These are phyloP conservation scores for Novakomyces olei DNA, from an alignment of 805 yeast species.

Conservation along the genomic window DNA sequence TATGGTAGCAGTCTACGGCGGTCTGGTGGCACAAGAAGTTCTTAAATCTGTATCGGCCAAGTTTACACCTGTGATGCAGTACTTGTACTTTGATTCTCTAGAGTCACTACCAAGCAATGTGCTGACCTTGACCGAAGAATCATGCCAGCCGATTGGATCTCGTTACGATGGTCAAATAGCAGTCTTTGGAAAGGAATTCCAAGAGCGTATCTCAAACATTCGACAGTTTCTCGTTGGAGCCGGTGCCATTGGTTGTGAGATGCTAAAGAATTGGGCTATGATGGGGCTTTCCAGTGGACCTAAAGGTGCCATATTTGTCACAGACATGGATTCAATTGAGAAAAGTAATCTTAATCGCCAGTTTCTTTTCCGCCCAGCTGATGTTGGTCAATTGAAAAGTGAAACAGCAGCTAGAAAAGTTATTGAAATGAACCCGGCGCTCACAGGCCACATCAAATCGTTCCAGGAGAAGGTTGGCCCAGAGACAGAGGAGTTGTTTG, in stretches of 20 bases:
- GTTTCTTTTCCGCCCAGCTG: constrained; percentile 80
- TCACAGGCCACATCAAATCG: constrained; percentile 53
- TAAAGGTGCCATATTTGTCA: constrained; percentile 58
- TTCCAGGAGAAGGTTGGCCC: constrained; percentile 75
- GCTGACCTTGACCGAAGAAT: constrained; percentile 37
- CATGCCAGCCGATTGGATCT: constrained; percentile 51
- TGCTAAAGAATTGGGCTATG: constrained; percentile 95
- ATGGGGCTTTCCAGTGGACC: constrained; percentile 89
- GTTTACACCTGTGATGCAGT: constrained; percentile 81
- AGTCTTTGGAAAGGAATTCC: constrained; percentile 65
- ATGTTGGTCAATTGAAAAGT: constrained; percentile 79
- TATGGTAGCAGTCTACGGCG: constrained; percentile 74
- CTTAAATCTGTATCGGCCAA: constrained; percentile 88
- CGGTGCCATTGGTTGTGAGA: constrained; percentile 98
- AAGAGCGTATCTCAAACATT: constrained; percentile 48
- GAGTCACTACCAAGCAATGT: constrained; percentile 56
- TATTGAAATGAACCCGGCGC: constrained; percentile 61
- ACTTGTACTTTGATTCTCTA: constrained; percentile 78
- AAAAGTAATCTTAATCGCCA: constrained; percentile 91
- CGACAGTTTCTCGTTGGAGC: constrained; percentile 87
- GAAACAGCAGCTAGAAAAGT: constrained; percentile 81
- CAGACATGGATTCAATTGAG: constrained; percentile 90
- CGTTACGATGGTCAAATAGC: constrained; percentile 94
- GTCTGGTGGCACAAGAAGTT: constrained; percentile 88
- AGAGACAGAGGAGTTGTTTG: constrained; percentile 72